phyloP scores from a whole-genome alignment of 2,329 filamentous ascomycete species.

The Zasmidium cellare region DNA sequence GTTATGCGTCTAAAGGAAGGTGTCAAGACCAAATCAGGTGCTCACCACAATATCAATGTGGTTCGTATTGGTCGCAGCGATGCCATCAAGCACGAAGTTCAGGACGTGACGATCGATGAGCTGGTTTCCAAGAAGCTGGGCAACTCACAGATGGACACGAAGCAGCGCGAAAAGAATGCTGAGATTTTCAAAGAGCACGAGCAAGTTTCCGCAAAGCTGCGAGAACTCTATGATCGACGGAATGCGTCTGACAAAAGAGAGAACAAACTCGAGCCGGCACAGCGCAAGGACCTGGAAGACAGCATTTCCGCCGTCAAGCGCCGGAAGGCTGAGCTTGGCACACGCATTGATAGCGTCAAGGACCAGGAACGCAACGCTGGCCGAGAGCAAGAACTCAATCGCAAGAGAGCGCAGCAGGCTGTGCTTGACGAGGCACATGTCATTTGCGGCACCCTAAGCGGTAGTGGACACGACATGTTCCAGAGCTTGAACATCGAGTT shows the following conservation, averaged over 20 bases:
- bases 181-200: conserved; percentile 72
- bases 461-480: conserved; percentile 97
- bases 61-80: conserved; percentile 88
- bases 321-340: conserved; percentile 73
- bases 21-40: conserved; percentile 73
- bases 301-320: conserved; percentile 77
- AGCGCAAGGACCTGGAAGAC: conserved; percentile 67
- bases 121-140: conserved; percentile 74
- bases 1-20: conserved; percentile 90
- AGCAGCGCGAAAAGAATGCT: conserved; percentile 53
- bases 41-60: conserved; percentile 75
- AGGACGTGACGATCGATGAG: conserved; percentile 90
- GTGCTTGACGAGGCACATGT: conserved; percentile 90
- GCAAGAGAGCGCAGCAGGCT: conserved; percentile 82
- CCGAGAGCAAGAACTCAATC: conserved; percentile 82
- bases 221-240: conserved; percentile 68
- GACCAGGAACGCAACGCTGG: conserved; percentile 79
- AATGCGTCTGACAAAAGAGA: conserved; percentile 52
- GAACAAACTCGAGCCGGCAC: conserved; percentile 35
- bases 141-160: conserved; percentile 35
- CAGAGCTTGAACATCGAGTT: conserved; percentile 93
- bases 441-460: conserved; percentile 91
- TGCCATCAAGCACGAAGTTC: conserved; percentile 84
- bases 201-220: conserved; percentile 63
- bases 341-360: conserved; percentile 82